Conservation (phyloP, 768 basidiomycete species). For the Tylopilus intermedius region DNA sequence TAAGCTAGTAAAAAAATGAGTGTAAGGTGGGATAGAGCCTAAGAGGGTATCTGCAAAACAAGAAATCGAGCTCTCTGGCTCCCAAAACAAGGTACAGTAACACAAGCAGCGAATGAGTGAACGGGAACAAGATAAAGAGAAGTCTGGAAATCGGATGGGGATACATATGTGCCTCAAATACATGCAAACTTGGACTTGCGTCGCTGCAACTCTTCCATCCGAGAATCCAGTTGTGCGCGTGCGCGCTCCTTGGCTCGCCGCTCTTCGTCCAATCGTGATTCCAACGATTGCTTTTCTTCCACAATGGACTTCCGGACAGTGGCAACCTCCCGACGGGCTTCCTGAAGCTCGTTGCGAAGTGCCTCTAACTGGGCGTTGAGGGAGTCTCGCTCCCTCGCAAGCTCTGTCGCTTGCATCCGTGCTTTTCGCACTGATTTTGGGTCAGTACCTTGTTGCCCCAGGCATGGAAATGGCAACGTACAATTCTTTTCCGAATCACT, state of each 20-base stretch:
- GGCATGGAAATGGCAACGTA: constrained; percentile 39
- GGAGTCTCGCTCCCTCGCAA: constrained; percentile 80
- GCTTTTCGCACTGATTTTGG: constrained; percentile 73
- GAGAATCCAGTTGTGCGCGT: constrained; percentile 78
- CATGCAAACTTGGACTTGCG: constrained; percentile 93
- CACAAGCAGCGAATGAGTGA: constrained; percentile 24
- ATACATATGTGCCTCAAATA: constrained; percentile 43
- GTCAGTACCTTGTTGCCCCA: constrained; percentile 4
- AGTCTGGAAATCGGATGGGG: constrained; percentile 1
- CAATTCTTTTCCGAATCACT: constrained; percentile 91
- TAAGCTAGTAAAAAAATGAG: constrained; percentile 28
- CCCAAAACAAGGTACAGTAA: constrained; percentile 27
- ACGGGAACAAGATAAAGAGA: constrained; percentile 4
- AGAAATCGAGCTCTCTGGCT: constrained; percentile 21
- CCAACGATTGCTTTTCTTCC: constrained; percentile 84
- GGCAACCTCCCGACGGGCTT: constrained; percentile 76
- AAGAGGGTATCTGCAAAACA: constrained; percentile 30
- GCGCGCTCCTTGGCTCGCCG: constrained; percentile 85
- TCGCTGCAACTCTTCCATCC: constrained; percentile 79
- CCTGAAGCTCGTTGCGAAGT: constrained; percentile 68
- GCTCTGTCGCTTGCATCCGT: constrained; percentile 87
- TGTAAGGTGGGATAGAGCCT: constrained; percentile 6
- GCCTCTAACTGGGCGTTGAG: constrained; percentile 59
- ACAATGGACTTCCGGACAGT: constrained; percentile 73
- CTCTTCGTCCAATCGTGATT: constrained; percentile 80